Base-by-base conservation (phyloP, 306 rosid genomes). In the Crataegus laevigata region DNA sequence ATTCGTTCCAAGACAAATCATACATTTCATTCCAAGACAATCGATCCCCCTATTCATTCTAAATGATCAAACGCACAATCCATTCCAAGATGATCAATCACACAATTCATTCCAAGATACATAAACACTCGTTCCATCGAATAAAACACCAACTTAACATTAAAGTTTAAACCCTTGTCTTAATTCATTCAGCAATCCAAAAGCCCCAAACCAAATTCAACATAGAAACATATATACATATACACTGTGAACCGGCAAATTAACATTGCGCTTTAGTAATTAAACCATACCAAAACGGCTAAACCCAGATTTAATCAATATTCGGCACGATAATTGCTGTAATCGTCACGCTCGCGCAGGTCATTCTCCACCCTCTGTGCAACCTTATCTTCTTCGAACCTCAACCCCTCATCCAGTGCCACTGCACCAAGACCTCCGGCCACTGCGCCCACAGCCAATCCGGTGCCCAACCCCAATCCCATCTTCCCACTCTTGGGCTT, bases 341-440 rank as follows among this genome's bases (percentile, higher is more conserved):
- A 87, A 80, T 84, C 91, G 45, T 88, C 91, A 7, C 92, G 85
- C 0, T 77, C 84, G 77, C 83, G 73, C 82, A 77, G 28, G 32
- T 84, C 86, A 34, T 47, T 82, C 79, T 87, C 96, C 4, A 80
- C 90, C 85, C 87, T 87, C 5, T 90, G 92, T 0, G 91, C 77
- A 71, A 90, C 73, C 77, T 84, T 88, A 3, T 86, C 91, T 78
- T 90, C 94, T 75, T 92, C 92, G 54, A 84, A 92, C 75, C 81
- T 84, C 78, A 83, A 78, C 40, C 91, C 92, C 55, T 92, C 98
- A 6, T 89, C 94, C 57, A 92, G 61, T 24, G 94, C 91, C 54
- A 92, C 80, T 26, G 91, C 96, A 9, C 94, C 89, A 63, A 92
- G 11, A 10, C 85, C 86, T 60, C 96, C 96, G 8, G 94, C 88